Base-by-base conservation (phyloP, 371 early-diverging fungal species). In the Mucor velutinosus region DNA sequence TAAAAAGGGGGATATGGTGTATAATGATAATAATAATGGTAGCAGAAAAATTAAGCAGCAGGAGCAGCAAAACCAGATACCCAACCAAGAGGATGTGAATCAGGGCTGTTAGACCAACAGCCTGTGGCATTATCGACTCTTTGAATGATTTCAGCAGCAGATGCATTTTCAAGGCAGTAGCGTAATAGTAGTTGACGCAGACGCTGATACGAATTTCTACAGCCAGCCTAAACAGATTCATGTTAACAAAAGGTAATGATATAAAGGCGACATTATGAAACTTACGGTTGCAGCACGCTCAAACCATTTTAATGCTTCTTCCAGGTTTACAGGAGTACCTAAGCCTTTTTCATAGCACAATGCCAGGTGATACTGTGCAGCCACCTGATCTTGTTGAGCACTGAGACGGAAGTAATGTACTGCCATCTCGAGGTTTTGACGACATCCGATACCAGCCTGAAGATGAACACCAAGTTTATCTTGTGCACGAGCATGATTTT, bases 391-490 rank as follows among this genome's bases (percentile, higher is more conserved):
- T 60, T 86, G 85, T 47, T 89, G 83, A 12, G 92, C 92, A 17
- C 92, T 86, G 25, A 76, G 69, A n/a, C 64, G 62, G 73, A 89
- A 91, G 72, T 85, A 87, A 8, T 78, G 64, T 19, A 87, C 81
- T 5, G 93, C 92, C 49, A 81, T 65, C 61, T 70, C 75, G 1
- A 77, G 72, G 73, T 92, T 85, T 33, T 79, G 79, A 5, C 78
- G 73, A 60, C 84, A 82, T 30, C 91, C 94, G 49, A 86, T 84
- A n/a, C 94, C 94, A 62, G 86, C 78, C 64, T 93, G 92, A 51
- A 91, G 87, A 65, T 88, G 65, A 89, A 86, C 7, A 88, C 96
- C 7, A 93, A 83, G 51, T 73, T 94, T 94, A 77, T 95, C 92
- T 75, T 93, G 91, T 27, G 90, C 90, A 27, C 90, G 77, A 23